These are phyloP conservation scores for Corynascus novoguineensis DNA, from an alignment of 495 filamentous ascomycete genomes.

Conservation along the genomic window DNA sequence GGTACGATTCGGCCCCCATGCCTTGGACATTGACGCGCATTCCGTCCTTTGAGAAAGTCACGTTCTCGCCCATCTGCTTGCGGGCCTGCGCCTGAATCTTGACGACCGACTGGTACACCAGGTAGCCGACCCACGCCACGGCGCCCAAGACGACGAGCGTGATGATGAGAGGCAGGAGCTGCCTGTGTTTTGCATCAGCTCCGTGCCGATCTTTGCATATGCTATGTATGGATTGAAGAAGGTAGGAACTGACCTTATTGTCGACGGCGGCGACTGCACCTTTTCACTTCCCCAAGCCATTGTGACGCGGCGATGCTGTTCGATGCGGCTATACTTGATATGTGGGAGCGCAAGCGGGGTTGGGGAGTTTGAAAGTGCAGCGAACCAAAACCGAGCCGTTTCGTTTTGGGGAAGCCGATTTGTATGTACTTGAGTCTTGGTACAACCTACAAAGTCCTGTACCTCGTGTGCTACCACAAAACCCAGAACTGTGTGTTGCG, in stretches of 20 bases:
- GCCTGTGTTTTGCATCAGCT: slow-evolving; percentile 33
- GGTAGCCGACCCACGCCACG: slow-evolving; percentile 62
- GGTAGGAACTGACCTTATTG: background rate
- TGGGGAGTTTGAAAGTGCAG: background rate
- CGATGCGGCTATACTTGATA: too few relatives aligned
- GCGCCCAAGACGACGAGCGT: slow-evolving; percentile 59
- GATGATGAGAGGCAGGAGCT: slow-evolving; percentile 67
- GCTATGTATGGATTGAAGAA: background rate
- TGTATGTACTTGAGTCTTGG: too few relatives aligned
- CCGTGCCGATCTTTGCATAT: background rate
- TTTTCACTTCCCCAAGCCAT: slow-evolving; percentile 19
- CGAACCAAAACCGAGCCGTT: background rate
- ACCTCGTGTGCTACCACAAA: too few relatives aligned
- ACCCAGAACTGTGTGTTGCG: too few relatives aligned
- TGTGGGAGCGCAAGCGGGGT: background rate
- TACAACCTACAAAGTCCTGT: too few relatives aligned
- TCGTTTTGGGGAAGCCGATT: background rate
- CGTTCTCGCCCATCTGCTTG: slow-evolving; percentile 74
- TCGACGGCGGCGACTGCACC: slow-evolving; percentile 7
- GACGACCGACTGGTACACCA: slow-evolving; percentile 63
- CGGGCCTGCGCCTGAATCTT: slow-evolving; percentile 64
- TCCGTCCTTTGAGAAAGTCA: slow-evolving; percentile 77
- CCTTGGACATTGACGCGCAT: slow-evolving; percentile 77
- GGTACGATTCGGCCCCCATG: slow-evolving; percentile 67
- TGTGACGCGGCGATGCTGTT: too few relatives aligned